Evolutionary conservation across 1,139 yeast genomes (phyloP), one percentile per base, ranked within the genome.

Genomic region (Nakaseomyces uthaithaninus): DNA sequence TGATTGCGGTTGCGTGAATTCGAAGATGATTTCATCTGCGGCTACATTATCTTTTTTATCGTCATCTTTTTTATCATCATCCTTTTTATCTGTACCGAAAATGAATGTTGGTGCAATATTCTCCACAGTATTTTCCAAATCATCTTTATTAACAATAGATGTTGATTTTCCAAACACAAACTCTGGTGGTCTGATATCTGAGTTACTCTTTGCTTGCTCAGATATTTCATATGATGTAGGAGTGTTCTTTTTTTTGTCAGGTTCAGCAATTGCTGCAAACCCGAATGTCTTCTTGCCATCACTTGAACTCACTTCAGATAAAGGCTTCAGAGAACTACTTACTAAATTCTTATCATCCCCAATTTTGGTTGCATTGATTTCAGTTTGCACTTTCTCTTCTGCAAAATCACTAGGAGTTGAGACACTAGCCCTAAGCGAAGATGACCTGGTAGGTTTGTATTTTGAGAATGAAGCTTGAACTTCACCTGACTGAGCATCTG

Each of bases 401-500:
- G 7, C n/a, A 8, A 11, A 10, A 2, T 28, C 33, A 11, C n/a
- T 7, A 10, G 33, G 33, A 8, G 33, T 28, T 17, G 35, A 31
- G 10, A 31, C 25, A 14, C 25, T 19, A n/a, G 24, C 35, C 12
- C 35, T 11, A 12, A 33, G 17, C 5, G 37, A 33, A 14, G 37
- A 33, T 4, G 37, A 33, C 19, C 27, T 22, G 9, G 19, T 33
- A n/a, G 37, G 37, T 11, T 33, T 33, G 20, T 20, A 39, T 30
- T 36, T 48, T 11, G 39, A 3, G 17, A 28, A 37, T 3, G 35
- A 23, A 11, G 23, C 39, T 12, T 37, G 33, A 30, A 47, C 34
- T 23, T 33, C 40, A 15, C 28, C 18, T 3, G 33, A 10, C 11
- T 14, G 31, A n/a, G 31, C 9, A 12, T 27, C 18, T n/a, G n/a